phyloP scores from a whole-genome alignment of 345 rosid genomes.

The Balakata baccata region DNA sequence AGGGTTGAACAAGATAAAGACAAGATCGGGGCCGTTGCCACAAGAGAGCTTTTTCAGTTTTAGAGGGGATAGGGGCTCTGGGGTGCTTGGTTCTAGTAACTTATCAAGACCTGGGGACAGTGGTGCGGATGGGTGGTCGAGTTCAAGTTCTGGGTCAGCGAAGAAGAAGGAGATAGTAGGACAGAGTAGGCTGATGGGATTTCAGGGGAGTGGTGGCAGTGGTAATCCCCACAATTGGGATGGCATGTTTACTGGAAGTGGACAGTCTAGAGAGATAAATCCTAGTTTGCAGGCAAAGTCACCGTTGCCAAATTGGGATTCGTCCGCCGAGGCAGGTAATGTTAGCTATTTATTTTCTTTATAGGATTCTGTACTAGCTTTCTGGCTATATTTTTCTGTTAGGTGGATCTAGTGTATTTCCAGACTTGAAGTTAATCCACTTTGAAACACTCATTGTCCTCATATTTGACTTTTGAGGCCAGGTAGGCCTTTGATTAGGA shows the following conservation, averaged over 20 bases:
- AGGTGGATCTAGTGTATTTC: not conserved
- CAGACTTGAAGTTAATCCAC: not conserved
- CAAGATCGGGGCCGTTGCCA: constrained; percentile 94
- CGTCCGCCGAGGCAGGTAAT: constrained; percentile 65
- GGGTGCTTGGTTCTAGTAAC: constrained; percentile 62
- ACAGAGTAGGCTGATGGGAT: constrained; percentile 38
- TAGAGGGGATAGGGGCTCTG: constrained; percentile 53
- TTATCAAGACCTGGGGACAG: constrained; percentile 54
- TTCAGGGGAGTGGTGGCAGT: constrained; percentile 37
- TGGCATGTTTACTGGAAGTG: constrained; percentile 44
- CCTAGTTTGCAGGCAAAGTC: constrained; percentile 55
- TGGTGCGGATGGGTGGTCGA: constrained; percentile 36
- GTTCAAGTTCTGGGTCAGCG: constrained; percentile 33
- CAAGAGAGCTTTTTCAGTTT: constrained; percentile 74
- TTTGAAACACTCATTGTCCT: not conserved
- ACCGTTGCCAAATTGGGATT: constrained; percentile 56
- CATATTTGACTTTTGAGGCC: not conserved
- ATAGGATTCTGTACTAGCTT: not conserved
- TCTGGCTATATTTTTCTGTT: not conserved
- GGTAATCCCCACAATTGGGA: constrained; percentile 45
- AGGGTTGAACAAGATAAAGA: constrained; percentile 88
- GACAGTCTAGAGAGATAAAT: constrained; percentile 52
- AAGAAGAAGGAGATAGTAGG: constrained; percentile 53
- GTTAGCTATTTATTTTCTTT: too few relatives aligned
- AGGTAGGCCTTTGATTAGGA: not conserved